Conservation (phyloP, 2,329 filamentous ascomycete genomes). For the Curvularia hawaiiensis region DNA sequence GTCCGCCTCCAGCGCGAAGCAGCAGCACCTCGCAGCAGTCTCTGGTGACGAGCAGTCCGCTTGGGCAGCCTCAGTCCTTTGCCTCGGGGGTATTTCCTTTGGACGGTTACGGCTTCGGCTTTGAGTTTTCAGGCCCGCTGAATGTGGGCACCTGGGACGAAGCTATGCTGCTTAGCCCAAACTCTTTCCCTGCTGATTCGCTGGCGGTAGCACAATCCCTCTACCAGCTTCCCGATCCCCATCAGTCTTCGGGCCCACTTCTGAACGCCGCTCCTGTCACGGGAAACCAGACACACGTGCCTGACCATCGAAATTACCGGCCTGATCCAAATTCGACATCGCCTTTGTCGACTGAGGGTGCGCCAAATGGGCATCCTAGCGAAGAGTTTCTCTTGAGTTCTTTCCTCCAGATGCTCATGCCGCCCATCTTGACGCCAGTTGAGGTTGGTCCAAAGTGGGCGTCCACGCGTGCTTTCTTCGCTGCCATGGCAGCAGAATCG, state of each 20-base stretch:
- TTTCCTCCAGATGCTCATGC: not conserved
- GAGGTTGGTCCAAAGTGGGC: not conserved
- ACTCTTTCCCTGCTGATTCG: not conserved
- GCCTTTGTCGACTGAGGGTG: not conserved
- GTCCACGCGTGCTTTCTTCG: not conserved
- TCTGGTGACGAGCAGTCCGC: not conserved
- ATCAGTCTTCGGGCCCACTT: not conserved
- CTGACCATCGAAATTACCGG: not conserved
- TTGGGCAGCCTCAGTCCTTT: not conserved
- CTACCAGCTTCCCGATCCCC: not conserved
- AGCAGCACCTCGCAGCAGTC: not conserved
- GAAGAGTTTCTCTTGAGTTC: not conserved
- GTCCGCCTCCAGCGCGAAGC: not conserved
- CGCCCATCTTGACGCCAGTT: not conserved
- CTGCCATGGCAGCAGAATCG: not conserved
- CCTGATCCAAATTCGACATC: not conserved
- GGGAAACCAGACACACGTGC: not conserved
- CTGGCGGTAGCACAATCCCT: not conserved
- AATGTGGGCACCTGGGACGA: not conserved
- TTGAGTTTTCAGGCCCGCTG: not conserved
- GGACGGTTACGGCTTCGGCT: not conserved
- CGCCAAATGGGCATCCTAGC: not conserved
- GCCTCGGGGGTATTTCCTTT: not conserved
- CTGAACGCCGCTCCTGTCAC: not conserved
- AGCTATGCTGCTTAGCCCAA: not conserved